Evolutionary conservation across 2,329 filamentous ascomycete species (phyloP), one percentile per base, ranked within the genome.

Genomic region (Pseudocercospora musae): DNA sequence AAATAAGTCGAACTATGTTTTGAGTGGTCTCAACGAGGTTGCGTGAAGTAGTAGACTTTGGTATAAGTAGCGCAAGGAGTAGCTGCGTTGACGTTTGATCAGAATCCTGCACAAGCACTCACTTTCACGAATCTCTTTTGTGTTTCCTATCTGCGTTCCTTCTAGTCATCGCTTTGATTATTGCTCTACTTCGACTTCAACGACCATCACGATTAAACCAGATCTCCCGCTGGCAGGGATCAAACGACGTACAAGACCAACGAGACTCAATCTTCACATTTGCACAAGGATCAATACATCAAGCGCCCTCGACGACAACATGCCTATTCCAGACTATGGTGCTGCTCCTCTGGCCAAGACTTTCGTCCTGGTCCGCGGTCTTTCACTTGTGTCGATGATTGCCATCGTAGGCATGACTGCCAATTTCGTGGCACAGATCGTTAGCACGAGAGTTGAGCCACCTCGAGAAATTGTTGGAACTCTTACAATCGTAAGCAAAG

Each of bases 401-500:
- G 81, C 87, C 62, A 87, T 95, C 68, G 89, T 96, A 67, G 91
- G 92, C 50, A 85, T 96, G 75, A 87, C 87, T 0, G 86, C 89
- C 71, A 92, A 93, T 77, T 96, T 96, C 77, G 88, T 96, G 71
- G 83, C 87, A 23, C 84, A 90, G 69, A 92, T 96, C 74, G 85
- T 91, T 49, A 79, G 81, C 48, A 84, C 82, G 21, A 83, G 87
- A 66, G 84, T 88, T 59, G 81, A 84, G 29, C 86, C 89, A 0
- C 90, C 92, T 0, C 80, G 85, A 57, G 86, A 92, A 52, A 81
- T 97, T 21, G 85, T 96, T 29, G 91, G 87, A 29, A 92, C 91
- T 2, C 82, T 96, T 66, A 86, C 86, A 64, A 86, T 96, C 68
- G 92, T 96, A 84, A 73, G 90, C 85, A n/a, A 37, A 37, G 4